Percentiles rank a stretch among this genome's conserved stretches.
phyloP scores from a whole-genome alignment of 2,329 filamentous ascomycete genomes.

The Pestalotiopsis sp. region DNA sequence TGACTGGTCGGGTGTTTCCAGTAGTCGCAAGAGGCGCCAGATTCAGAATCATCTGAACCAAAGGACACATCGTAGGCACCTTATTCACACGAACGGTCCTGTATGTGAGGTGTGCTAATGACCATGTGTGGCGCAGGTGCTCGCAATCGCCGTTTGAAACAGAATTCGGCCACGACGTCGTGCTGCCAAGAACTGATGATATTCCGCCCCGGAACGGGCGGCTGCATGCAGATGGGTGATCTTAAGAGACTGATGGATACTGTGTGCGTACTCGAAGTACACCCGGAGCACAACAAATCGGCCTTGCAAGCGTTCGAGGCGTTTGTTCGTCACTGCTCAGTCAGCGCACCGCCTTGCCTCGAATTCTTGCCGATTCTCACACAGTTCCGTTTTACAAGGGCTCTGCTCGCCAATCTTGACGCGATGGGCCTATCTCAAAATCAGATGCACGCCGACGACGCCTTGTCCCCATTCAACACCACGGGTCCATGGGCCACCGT shows the following conservation, averaged over 20 bases:
- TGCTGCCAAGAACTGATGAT: neutral
- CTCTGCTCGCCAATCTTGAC: slow-evolving; percentile 17
- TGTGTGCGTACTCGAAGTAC: neutral
- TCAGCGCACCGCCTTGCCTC: slow-evolving; percentile 13
- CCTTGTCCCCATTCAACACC: slow-evolving; percentile 15
- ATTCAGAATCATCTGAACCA: slow-evolving; percentile 25
- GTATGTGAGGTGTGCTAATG: neutral
- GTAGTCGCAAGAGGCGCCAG: slow-evolving; percentile 21
- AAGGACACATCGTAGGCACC: slow-evolving; percentile 16
- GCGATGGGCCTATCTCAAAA: slow-evolving; percentile 13
- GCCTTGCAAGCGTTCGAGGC: neutral
- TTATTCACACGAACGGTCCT: neutral
- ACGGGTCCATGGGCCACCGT: neutral
- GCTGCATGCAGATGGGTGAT: slow-evolving; percentile 10
- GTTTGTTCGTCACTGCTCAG: slow-evolving; percentile 15
- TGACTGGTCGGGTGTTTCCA: slow-evolving; percentile 25
- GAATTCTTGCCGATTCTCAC: slow-evolving; percentile 17
- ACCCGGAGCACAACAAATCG: neutral
- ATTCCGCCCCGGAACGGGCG: neutral
- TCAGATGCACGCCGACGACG: slow-evolving; percentile 17
- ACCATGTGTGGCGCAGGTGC: neutral
- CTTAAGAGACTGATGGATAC: slow-evolving; percentile 8
- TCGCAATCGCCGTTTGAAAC: neutral
- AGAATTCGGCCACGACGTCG: neutral
- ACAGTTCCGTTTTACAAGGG: slow-evolving; percentile 18